Percentiles rank a stretch among this genome's conserved stretches.
Conservation (phyloP, 2,329 filamentous ascomycete genomes). For the Phyllosticta citrichinensis region DNA sequence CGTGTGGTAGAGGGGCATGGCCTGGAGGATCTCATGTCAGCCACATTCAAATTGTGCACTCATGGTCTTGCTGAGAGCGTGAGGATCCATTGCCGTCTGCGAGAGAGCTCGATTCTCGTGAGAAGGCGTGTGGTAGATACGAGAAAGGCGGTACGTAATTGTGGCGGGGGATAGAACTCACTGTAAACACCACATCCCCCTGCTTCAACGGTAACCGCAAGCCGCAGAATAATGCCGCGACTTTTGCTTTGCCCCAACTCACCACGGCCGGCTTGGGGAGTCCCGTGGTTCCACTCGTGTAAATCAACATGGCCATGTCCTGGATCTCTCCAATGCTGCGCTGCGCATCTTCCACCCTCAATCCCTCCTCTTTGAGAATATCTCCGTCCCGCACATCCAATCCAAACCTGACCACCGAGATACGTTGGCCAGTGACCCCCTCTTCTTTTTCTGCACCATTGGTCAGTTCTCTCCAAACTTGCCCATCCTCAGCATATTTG, state of each 20-base stretch:
- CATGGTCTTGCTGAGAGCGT: too few species aligned
- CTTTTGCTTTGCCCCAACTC: slow-evolving; percentile 29
- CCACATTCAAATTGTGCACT: too few species aligned
- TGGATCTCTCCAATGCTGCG: neutral
- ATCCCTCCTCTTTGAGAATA: slow-evolving; percentile 16
- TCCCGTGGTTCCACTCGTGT: slow-evolving; percentile 69
- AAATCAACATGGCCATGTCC: slow-evolving; percentile 42
- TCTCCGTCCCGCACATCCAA: slow-evolving; percentile 17
- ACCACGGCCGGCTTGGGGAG: slow-evolving; percentile 57
- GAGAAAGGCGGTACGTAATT: neutral
- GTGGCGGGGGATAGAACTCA: neutral
- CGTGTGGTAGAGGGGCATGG: slow-evolving; percentile 70
- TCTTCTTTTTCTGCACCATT: slow-evolving; percentile 24
- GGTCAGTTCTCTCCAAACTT: slow-evolving; percentile 25
- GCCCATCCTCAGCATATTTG: slow-evolving; percentile 33
- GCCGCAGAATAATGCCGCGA: slow-evolving; percentile 27
- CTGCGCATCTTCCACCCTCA: slow-evolving; percentile 40
- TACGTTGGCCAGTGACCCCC: slow-evolving; percentile 36
- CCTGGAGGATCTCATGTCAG: slow-evolving; percentile 22
- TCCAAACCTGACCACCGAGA: slow-evolving; percentile 11
- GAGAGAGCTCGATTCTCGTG: neutral
- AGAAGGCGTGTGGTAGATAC: neutral
- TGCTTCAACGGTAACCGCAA: slow-evolving; percentile 24
- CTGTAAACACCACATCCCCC: slow-evolving; percentile 57
- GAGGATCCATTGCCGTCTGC: too few species aligned